Evolutionary conservation across 2,329 filamentous ascomycete genomes (phyloP), one percentile per base, ranked within the genome.

Genomic region (Hymenotorrendiella dingleyae): DNA sequence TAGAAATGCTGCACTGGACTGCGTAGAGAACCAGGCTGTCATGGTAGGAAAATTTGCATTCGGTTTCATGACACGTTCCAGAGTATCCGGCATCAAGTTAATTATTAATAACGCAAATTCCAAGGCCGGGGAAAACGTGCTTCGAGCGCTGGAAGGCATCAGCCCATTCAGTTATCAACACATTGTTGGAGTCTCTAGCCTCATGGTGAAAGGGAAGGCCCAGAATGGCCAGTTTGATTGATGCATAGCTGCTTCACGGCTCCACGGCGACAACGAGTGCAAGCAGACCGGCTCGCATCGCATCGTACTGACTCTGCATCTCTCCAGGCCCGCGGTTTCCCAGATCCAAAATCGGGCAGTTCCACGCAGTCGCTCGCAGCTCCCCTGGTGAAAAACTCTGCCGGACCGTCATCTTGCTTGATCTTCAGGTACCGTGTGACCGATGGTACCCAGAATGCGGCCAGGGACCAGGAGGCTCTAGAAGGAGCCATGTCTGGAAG

Each of bases 121-220:
- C 32, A 27, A 16, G 11, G 22, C 19, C 34, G 44, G 45, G 39
- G 39, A n/a, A 45, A 52, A 52, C 52, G 49, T 52, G 52, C 49
- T 52, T 44, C 36, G 20, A 11, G 40, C 29, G n/a, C 14, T 46
- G 45, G 47, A 48, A 50, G 36, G 36, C 48, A 51, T 49, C 50
- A 51, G 28, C 28, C 28, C 17, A 14, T 12, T 14, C 28, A 9
- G 28, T 30, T 12, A 30, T 12, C 17, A n/a, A n/a, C n/a, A n/a
- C 28, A 16, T 12, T 16, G 28, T 30, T 30, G 5, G 17, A 30
- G n/a, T 30, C n/a, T 14, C 22, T 21, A 3, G n/a, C n/a, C 19
- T 34, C 30, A 34, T 34, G 30, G 22, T 20, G 30, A 17, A 34
- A 34, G 30, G 3, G 9, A 10, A n/a, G 12, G 29, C 29, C 9